A percentile compares a stretch with the other conserved stretches of the same genome.
These are phyloP conservation scores for Cudoniella acicularis DNA, from an alignment of 495 filamentous ascomycete species.

Conservation along the genomic window DNA sequence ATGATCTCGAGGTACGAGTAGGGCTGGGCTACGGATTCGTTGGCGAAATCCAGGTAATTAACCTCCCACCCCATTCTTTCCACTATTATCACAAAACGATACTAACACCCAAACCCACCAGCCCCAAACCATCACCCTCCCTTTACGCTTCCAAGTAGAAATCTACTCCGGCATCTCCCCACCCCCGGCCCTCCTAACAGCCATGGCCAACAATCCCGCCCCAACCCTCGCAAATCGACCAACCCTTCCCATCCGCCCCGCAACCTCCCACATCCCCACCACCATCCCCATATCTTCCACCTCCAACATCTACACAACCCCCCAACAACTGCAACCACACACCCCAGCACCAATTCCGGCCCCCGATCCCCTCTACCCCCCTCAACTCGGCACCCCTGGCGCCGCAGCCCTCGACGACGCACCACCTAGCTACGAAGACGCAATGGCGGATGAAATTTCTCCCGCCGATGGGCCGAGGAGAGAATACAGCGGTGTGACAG, in stretches of 20 bases:
- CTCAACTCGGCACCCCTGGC: slow-evolving; percentile 39
- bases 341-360: slow-evolving; percentile 11
- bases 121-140: slow-evolving; percentile 68
- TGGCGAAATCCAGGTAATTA: slow-evolving; percentile 51
- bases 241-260: slow-evolving; percentile 2
- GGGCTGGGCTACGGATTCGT: slow-evolving; percentile 57
- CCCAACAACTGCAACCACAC: too few species aligned
- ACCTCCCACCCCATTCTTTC: background rate
- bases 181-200: slow-evolving; percentile 68
- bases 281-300: too few species aligned
- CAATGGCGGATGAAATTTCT: slow-evolving; percentile 55
- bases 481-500: slow-evolving; percentile 26
- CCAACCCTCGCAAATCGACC: slow-evolving; percentile 35
- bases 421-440: slow-evolving; percentile 84
- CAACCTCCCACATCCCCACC: slow-evolving; percentile 1
- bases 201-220: slow-evolving; percentile 42
- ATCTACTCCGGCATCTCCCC: slow-evolving; percentile 92
- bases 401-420: slow-evolving; percentile 55
- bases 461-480: slow-evolving; percentile 22
- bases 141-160: slow-evolving; percentile 71
- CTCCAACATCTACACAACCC: too few species aligned
- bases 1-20: slow-evolving; percentile 77
- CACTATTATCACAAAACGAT: background rate
- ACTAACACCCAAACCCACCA: slow-evolving; percentile 28
- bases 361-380: slow-evolving; percentile 41